phyloP scores from a whole-genome alignment of 306 rosid species.

The Parietaria judaica region DNA sequence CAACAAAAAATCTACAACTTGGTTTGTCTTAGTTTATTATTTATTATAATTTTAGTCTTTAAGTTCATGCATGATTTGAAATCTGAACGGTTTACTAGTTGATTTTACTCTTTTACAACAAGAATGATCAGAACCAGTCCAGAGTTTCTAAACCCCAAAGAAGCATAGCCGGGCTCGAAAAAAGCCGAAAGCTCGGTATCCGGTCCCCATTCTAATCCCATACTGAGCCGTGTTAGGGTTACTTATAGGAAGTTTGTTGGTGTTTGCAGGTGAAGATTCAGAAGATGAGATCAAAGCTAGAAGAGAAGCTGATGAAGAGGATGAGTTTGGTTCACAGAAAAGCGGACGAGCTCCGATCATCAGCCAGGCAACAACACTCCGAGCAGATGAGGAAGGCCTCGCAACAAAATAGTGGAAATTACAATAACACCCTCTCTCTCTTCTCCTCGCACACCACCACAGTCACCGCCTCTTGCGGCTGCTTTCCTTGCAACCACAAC shows the following conservation, averaged over 20 bases:
- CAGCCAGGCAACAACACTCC: slow-evolving; percentile 61
- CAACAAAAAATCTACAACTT: too few relatives aligned
- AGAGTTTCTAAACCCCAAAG: too few relatives aligned
- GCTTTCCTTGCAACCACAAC: slow-evolving; percentile 67
- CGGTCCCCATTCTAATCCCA: not conserved
- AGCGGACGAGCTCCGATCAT: slow-evolving; percentile 77
- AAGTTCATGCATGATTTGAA: too few relatives aligned
- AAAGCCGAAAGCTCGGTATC: too few relatives aligned
- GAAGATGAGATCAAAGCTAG: slow-evolving; percentile 86
- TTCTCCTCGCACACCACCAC: slow-evolving; percentile 27
- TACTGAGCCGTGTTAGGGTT: not conserved
- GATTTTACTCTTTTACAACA: too few relatives aligned
- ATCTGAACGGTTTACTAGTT: too few relatives aligned
- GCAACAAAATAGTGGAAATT: slow-evolving; percentile 36
- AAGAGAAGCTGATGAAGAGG: slow-evolving; percentile 91
- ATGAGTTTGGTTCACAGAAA: slow-evolving; percentile 73
- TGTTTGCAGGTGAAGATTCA: slow-evolving; percentile 70
- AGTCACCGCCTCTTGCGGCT: slow-evolving; percentile 53
- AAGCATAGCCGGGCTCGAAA: too few relatives aligned
- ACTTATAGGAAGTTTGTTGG: not conserved
- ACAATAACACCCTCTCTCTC: slow-evolving; percentile 43
- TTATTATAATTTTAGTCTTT: too few relatives aligned
- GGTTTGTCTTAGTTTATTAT: too few relatives aligned
- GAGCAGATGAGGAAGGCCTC: slow-evolving; percentile 59
- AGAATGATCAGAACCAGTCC: too few relatives aligned